Conservation (phyloP, 2,329 filamentous ascomycete species). For the Ceratocystis albifundus region DNA sequence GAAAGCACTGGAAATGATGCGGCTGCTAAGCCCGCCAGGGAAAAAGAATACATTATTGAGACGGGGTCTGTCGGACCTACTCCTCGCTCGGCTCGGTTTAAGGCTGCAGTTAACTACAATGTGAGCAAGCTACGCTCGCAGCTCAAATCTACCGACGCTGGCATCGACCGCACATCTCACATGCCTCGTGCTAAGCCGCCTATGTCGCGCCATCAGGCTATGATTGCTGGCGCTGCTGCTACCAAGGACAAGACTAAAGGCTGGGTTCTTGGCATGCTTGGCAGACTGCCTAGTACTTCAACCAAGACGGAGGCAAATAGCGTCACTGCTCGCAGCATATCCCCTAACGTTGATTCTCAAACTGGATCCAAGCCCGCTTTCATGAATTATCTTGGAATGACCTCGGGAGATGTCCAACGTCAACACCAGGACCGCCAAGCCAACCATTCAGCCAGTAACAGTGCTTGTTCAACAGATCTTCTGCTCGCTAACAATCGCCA, state of each 20-base stretch:
- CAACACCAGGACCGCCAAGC: slow-evolving; percentile 31
- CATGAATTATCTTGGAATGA: slow-evolving; percentile 35
- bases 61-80: slow-evolving; percentile 41
- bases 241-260: slow-evolving; percentile 29
- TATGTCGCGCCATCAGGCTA: slow-evolving; percentile 24
- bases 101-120: slow-evolving; percentile 30
- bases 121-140: slow-evolving; percentile 24
- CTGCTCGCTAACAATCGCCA: slow-evolving; percentile 35
- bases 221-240: slow-evolving; percentile 28
- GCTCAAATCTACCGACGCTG: slow-evolving; percentile 11
- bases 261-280: slow-evolving; percentile 24
- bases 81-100: slow-evolving; percentile 34
- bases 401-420: slow-evolving; percentile 33
- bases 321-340: slow-evolving; percentile 1
- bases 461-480: slow-evolving; percentile 31
- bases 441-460: slow-evolving; percentile 27
- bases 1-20: slow-evolving; percentile 21
- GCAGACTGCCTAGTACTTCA: neutral
- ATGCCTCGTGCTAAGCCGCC: slow-evolving; percentile 24
- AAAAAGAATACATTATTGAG: slow-evolving; percentile 34
- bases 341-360: neutral
- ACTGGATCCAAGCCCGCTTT: slow-evolving; percentile 33
- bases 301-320: slow-evolving; percentile 13
- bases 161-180: slow-evolving; percentile 41
- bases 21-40: slow-evolving; percentile 27